phyloP scores from a whole-genome alignment of 371 early-diverging fungal genomes.

The Circinella umbellata region DNA sequence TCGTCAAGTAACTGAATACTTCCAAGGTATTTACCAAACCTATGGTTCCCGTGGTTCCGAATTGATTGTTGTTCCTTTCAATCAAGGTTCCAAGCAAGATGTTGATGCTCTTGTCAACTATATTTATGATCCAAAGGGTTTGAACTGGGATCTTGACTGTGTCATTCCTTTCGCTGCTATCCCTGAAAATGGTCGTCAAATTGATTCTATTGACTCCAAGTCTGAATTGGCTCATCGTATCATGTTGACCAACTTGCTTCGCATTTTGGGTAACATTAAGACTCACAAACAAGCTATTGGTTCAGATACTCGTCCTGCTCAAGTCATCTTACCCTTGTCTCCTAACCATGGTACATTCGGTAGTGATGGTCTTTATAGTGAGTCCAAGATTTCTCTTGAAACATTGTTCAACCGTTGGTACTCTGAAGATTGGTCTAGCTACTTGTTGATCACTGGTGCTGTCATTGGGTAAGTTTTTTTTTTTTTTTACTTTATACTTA shows the following conservation, averaged over 20 bases:
- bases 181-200: constrained; percentile 88
- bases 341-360: constrained; percentile 98
- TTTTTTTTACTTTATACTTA: neutral
- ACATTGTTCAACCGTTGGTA: constrained; percentile 93
- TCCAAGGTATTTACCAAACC: constrained; percentile 85
- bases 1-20: constrained; percentile 83
- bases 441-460: constrained; percentile 90
- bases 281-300: constrained; percentile 81
- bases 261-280: constrained; percentile 85
- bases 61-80: constrained; percentile 95
- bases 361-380: constrained; percentile 92
- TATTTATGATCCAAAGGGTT: constrained; percentile 87
- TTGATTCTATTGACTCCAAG: constrained; percentile 83
- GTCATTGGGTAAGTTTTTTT: constrained; percentile 76
- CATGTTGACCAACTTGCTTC: constrained; percentile 89
- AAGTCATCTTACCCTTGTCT: constrained; percentile 91
- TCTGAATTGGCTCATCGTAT: constrained; percentile 93
- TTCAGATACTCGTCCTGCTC: constrained; percentile 88
- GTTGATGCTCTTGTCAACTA: constrained; percentile 80
- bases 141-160: constrained; percentile 93
- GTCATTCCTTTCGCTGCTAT: constrained; percentile 97
- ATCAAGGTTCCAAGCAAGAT: constrained; percentile 91
- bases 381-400: constrained; percentile 93
- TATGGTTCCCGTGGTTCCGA: constrained; percentile 89
- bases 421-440: constrained; percentile 90